These are phyloP conservation scores for Misopates orontium DNA, from an alignment of 257 asterid species.

Conservation along the genomic window DNA sequence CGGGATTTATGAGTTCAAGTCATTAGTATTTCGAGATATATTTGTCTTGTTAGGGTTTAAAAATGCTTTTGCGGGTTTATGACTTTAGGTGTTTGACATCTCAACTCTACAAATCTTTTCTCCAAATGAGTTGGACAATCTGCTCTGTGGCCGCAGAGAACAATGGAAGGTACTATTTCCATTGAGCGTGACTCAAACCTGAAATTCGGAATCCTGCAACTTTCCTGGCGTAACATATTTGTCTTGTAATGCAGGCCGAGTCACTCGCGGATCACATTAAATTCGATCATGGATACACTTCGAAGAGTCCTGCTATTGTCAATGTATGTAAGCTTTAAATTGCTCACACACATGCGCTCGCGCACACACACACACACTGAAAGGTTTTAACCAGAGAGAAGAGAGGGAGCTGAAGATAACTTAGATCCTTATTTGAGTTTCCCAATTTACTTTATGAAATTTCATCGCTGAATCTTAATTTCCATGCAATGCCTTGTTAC, in stretches of 20 bases:
- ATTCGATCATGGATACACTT: slow-evolving; percentile 97
- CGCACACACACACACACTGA: background rate
- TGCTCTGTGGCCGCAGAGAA: slow-evolving; percentile 97
- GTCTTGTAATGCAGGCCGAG: slow-evolving; percentile 63
- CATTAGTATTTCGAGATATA: slow-evolving; percentile 6
- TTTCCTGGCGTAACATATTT: slow-evolving; percentile 21
- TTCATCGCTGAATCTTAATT: background rate
- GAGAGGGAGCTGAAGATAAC: background rate
- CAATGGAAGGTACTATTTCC: slow-evolving; percentile 76
- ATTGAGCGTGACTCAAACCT: slow-evolving; percentile 17
- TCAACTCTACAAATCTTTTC: slow-evolving; percentile 86
- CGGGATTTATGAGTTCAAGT: too few species aligned
- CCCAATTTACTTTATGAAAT: background rate
- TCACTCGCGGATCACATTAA: slow-evolving; percentile 89
- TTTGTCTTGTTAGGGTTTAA: background rate
- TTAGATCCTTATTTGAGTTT: slow-evolving; percentile 16
- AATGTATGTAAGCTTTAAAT: slow-evolving; percentile 51
- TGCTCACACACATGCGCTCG: slow-evolving; percentile 8
- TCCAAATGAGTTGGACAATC: slow-evolving; percentile 87
- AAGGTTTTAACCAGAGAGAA: background rate
- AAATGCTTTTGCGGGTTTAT: background rate
- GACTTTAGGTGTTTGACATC: slow-evolving; percentile 80
- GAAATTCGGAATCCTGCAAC: slow-evolving; percentile 18
- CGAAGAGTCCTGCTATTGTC: slow-evolving; percentile 87
- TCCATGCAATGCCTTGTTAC: slow-evolving; percentile 9